These are phyloP conservation scores for Aleurites moluccanus DNA, from an alignment of 441 rosid genomes.

Conservation along the genomic window DNA sequence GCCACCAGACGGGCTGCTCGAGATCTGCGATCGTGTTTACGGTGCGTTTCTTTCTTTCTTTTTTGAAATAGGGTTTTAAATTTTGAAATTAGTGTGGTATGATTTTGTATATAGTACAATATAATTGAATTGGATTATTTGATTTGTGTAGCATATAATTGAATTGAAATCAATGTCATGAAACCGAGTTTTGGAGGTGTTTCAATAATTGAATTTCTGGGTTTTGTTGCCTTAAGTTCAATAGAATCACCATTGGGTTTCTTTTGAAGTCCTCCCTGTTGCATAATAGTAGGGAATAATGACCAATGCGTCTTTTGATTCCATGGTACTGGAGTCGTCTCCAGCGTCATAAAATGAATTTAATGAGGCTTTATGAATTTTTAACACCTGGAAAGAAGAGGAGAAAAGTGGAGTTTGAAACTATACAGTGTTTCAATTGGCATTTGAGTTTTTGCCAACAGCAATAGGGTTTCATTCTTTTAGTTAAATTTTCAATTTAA, in stretches of 20 bases:
- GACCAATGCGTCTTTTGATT: neutral
- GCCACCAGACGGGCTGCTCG: constrained; percentile 92
- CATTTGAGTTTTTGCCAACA: neutral
- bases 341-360: no score
- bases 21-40: constrained; percentile 83
- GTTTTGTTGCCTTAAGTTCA: neutral
- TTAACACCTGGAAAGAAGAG: neutral
- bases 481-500: constrained; percentile 1
- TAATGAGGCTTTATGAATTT: neutral
- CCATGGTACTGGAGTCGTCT: no score
- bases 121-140: neutral
- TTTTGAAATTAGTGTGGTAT: neutral
- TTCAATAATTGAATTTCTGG: neutral
- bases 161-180: neutral
- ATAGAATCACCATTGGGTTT: neutral
- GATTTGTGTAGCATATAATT: neutral
- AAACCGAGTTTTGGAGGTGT: neutral
- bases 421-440: neutral
- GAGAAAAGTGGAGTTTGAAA: neutral
- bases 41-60: constrained; percentile 42
- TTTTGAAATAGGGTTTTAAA: neutral
- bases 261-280: neutral
- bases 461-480: constrained; percentile 6
- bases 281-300: neutral
- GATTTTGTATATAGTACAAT: neutral